These are phyloP conservation scores for Fusarium sacchari DNA, from an alignment of 2,329 filamentous ascomycete genomes.

Conservation along the genomic window DNA sequence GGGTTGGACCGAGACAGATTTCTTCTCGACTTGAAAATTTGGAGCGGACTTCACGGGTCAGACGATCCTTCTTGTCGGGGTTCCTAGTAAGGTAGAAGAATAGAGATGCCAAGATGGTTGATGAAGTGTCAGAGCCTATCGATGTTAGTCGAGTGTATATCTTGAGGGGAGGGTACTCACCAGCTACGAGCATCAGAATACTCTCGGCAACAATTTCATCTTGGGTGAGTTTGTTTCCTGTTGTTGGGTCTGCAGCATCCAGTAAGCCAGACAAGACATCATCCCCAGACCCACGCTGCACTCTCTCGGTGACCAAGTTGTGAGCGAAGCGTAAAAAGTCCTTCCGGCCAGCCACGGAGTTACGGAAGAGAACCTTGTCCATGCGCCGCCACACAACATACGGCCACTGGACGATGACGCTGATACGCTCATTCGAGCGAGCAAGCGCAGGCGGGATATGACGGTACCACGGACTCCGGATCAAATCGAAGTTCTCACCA, in stretches of 20 bases:
- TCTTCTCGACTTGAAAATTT: neutral
- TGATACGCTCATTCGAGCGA: neutral
- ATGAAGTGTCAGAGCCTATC: slow-evolving; percentile 1
- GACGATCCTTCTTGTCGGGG: neutral
- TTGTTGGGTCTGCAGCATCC: neutral
- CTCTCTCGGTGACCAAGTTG: neutral
- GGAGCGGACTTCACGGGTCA: neutral
- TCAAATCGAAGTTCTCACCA: slow-evolving; percentile 2
- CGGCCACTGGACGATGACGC: neutral
- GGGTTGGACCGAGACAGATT: neutral
- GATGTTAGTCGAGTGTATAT: neutral
- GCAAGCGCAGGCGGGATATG: neutral
- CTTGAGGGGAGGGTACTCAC: neutral
- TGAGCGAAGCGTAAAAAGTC: neutral
- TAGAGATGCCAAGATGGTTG: neutral
- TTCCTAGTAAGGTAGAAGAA: neutral
- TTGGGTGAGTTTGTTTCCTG: neutral
- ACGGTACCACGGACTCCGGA: neutral
- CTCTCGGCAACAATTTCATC: neutral
- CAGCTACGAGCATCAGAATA: slow-evolving; percentile 2
- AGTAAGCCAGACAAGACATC: neutral
- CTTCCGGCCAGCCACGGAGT: neutral
- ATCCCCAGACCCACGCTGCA: neutral
- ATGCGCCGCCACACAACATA: neutral
- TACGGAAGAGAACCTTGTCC: neutral